phyloP scores from a whole-genome alignment of 495 filamentous ascomycete species.

The Bombardia bombarda region DNA sequence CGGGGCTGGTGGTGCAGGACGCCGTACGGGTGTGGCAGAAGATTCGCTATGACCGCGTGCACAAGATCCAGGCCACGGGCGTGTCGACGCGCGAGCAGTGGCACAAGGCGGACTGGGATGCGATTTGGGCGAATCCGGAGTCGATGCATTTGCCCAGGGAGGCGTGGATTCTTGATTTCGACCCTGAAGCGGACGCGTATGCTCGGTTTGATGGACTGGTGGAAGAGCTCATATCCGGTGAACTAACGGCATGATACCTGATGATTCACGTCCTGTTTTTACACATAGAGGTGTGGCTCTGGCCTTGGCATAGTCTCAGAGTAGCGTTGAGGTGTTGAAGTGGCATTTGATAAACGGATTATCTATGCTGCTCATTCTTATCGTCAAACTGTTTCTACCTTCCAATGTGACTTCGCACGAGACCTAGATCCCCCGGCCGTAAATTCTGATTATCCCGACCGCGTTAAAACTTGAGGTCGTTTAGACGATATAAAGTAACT shows the following conservation, averaged over 20 bases:
- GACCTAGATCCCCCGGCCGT: no score
- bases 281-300: no score
- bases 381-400: no score
- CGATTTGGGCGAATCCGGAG: constrained; percentile 47
- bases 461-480: no score
- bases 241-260: no score
- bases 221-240: not conserved
- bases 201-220: not conserved
- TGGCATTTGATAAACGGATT: no score
- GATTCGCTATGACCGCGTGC: constrained; percentile 45
- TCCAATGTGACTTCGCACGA: no score
- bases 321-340: no score
- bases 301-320: no score
- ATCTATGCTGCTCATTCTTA: no score
- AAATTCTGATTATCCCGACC: no score
- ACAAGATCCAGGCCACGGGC: constrained; percentile 47
- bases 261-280: not conserved
- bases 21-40: constrained; percentile 46
- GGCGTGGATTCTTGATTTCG: constrained; percentile 49
- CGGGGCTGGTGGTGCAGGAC: constrained; percentile 33
- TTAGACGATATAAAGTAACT: no score
- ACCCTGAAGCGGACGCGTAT: constrained; percentile 48
- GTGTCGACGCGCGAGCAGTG: constrained; percentile 41
- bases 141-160: constrained; percentile 29
- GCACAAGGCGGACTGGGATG: constrained; percentile 49